phyloP scores from a whole-genome alignment of 768 basidiomycete species.

The Lentinula edodes region DNA sequence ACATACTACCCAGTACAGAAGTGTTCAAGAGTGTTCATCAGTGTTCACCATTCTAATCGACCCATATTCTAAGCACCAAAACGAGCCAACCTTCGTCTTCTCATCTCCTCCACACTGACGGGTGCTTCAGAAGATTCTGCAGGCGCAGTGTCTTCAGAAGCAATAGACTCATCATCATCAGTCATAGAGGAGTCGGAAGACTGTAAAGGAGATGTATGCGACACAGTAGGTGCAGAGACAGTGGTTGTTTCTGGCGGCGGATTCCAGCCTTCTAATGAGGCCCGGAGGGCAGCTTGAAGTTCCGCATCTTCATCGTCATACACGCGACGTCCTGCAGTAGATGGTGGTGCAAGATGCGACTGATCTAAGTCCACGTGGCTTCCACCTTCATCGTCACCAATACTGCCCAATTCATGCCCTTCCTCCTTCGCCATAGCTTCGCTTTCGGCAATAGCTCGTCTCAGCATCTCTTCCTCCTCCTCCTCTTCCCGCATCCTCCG shows the following conservation, averaged over 20 bases:
- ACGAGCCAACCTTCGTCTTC: constrained; percentile 54
- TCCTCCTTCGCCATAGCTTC: constrained; percentile 33
- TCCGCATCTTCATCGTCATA: constrained; percentile 88
- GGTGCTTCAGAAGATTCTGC: constrained; percentile 12
- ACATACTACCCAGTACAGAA: no score
- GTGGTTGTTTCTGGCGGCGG: constrained; percentile 20
- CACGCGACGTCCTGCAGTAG: constrained; percentile 31
- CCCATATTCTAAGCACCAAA: constrained; percentile 42
- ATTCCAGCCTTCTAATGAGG: constrained; percentile 59
- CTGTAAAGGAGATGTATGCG: neutral
- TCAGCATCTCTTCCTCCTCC: constrained; percentile 53
- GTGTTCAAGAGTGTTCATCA: neutral
- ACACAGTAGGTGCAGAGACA: neutral
- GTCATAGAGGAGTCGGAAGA: constrained; percentile 10
- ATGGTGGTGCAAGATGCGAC: neutral
- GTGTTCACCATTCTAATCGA: neutral
- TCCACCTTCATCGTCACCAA: constrained; percentile 12
- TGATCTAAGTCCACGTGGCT: constrained; percentile 18
- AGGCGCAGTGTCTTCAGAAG: constrained; percentile 29
- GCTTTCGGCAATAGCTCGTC: constrained; percentile 58
- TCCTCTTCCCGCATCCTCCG: constrained; percentile 34
- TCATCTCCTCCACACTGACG: constrained; percentile 60
- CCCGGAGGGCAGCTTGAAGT: constrained; percentile 81
- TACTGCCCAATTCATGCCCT: constrained; percentile 12
- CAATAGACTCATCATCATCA: constrained; percentile 32